Conservation (phyloP, 306 rosid genomes). For the Oemleria cerasiformis region DNA sequence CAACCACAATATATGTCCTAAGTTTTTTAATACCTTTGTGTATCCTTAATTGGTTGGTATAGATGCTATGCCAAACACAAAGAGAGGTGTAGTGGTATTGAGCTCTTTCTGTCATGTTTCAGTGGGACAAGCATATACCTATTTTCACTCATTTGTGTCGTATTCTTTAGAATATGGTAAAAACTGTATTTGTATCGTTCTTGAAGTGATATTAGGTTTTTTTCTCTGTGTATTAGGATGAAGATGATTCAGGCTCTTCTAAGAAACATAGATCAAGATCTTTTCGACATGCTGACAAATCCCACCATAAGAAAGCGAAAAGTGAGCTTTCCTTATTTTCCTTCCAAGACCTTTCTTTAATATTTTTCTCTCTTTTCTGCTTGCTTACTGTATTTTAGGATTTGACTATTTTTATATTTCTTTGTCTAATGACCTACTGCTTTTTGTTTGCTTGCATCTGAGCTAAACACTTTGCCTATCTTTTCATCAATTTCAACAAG, state of each 20-base stretch:
- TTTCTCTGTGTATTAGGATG: constrained; percentile 35
- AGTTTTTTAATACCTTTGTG: not conserved
- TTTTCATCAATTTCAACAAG: not conserved
- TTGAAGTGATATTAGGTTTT: constrained; percentile 9
- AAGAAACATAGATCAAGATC: constrained; percentile 51
- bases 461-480: not conserved
- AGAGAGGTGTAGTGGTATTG: not conserved
- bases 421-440: not conserved
- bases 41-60: not conserved
- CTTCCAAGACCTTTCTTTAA: constrained; percentile 1
- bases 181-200: constrained; percentile 3
- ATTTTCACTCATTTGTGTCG: not conserved
- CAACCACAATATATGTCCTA: not conserved
- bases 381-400: not conserved
- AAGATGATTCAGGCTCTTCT: constrained; percentile 34
- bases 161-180: not conserved
- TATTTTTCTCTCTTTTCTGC: not conserved
- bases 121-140: not conserved
- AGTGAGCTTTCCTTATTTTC: constrained; percentile 38
- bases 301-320: constrained; percentile 50
- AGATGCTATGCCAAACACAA: not conserved
- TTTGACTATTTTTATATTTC: not conserved
- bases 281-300: constrained; percentile 36
- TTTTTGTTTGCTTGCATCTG: not conserved
- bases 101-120: not conserved